These are phyloP conservation scores for Scedosporium boydii DNA, from an alignment of 2,329 filamentous ascomycete species.

Conservation along the genomic window DNA sequence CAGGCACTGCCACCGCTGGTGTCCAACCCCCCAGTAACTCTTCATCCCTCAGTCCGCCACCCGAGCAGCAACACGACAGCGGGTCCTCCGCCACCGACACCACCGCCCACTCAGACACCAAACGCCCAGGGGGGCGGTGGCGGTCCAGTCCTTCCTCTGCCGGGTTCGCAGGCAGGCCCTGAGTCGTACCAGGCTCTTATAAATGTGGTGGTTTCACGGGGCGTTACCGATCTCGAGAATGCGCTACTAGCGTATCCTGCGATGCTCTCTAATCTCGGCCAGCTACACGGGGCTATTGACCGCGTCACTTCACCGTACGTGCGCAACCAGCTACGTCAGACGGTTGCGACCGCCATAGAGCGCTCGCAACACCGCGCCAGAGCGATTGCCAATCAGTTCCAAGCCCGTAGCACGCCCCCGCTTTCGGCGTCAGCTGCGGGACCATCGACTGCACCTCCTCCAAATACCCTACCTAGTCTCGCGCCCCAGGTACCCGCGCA, in stretches of 20 bases:
- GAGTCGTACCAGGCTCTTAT: conserved; percentile 30
- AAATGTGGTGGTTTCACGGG: conserved; percentile 41
- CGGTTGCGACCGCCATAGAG: conserved; percentile 33
- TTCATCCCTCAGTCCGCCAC: conserved; percentile 9
- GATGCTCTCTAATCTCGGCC: conserved; percentile 36
- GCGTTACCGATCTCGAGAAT: conserved; percentile 34
- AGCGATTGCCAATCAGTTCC: neutral
- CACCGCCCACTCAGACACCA: neutral
- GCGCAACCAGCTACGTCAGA: conserved; percentile 38
- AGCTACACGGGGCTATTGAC: conserved; percentile 42
- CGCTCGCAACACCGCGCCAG: conserved; percentile 16
- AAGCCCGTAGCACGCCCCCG: neutral
- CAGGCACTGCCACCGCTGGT: conserved; percentile 4
- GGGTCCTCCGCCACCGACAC: neutral
- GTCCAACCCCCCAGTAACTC: neutral
- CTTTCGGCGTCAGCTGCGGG: neutral
- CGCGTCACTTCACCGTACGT: conserved; percentile 37
- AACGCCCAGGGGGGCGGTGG: neutral
- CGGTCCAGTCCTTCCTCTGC: neutral
- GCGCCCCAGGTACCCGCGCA: neutral
- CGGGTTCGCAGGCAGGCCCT: conserved; percentile 4
- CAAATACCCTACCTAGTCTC: neutral
- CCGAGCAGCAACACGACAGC: conserved; percentile 2
- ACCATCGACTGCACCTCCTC: neutral
- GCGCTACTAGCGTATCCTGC: conserved; percentile 36